Evolutionary conservation across 2,329 filamentous ascomycete genomes (phyloP).

Genomic region (Lasiodiplodia sp.): DNA sequence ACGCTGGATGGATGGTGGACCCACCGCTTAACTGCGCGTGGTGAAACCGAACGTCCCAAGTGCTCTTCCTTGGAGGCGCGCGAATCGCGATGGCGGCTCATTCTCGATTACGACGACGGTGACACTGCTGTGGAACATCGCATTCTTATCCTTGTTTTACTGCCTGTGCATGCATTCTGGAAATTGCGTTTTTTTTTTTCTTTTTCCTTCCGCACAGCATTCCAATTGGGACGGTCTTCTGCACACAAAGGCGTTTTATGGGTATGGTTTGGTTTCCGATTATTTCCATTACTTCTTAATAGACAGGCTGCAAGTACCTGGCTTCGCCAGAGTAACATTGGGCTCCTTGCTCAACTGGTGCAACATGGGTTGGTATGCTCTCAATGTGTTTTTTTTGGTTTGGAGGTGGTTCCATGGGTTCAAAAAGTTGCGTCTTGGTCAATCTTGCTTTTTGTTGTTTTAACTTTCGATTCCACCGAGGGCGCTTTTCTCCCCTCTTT

Average conservation of each 20-base stretch:
- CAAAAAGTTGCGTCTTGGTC: constrained; percentile 29
- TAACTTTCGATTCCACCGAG: constrained; percentile 7
- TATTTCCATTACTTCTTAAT: constrained; percentile 26
- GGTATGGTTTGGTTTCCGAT: constrained; percentile 10
- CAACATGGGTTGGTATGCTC: constrained; percentile 20
- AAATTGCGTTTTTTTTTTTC: constrained; percentile 17
- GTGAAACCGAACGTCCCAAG: constrained; percentile 3
- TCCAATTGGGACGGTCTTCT: constrained; percentile 27
- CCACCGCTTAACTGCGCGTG: constrained; percentile 22
- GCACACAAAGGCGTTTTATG: constrained; percentile 26
- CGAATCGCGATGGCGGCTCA: constrained; percentile 1
- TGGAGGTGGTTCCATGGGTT: constrained; percentile 5
- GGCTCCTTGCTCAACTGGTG: constrained; percentile 12
- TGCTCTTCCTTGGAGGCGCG: constrained; percentile 14
- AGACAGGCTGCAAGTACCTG: constrained; percentile 28
- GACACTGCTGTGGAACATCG: constrained; percentile 20
- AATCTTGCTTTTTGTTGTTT: constrained; percentile 12
- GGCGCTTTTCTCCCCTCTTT: constrained; percentile 21
- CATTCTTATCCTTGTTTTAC: constrained; percentile 26
- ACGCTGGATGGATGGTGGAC: constrained; percentile 41
- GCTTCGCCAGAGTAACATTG: constrained; percentile 24
- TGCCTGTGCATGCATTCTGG: constrained; percentile 23
- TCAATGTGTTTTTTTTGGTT: constrained; percentile 15
- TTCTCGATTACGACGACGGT: constrained; percentile 9
- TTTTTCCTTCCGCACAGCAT: constrained; percentile 12